These are phyloP conservation scores for Trypethelium eluteriae DNA, from an alignment of 495 filamentous ascomycete species.

Conservation along the genomic window DNA sequence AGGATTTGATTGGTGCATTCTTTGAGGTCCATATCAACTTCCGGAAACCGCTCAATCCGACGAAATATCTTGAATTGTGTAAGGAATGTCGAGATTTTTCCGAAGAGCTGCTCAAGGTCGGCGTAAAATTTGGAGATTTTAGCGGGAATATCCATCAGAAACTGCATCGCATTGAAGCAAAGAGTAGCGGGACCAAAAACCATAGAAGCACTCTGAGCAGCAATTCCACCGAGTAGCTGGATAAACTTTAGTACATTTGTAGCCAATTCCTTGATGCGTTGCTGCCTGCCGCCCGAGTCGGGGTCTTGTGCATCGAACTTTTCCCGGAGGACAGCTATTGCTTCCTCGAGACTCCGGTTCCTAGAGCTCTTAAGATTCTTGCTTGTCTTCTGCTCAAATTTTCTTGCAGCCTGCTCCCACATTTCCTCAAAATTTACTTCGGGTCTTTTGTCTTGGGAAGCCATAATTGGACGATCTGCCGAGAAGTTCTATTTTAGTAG, in stretches of 20 bases:
- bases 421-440: neutral
- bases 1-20: neutral
- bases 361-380: neutral
- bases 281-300: neutral
- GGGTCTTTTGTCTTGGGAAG: neutral
- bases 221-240: neutral
- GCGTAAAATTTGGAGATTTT: neutral
- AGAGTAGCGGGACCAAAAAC: neutral
- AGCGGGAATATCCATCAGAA: neutral
- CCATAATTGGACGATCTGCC: neutral
- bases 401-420: neutral
- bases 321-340: neutral
- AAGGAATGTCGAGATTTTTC: neutral
- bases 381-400: neutral
- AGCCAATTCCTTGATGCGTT: slow-evolving; percentile 8
- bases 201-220: neutral
- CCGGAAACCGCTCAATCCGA: neutral
- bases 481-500: neutral
- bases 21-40: neutral
- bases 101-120: neutral
- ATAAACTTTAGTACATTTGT: neutral
- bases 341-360: neutral
- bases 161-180: neutral
- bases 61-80: neutral
- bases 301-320: neutral